Evolutionary conservation across 2,329 filamentous ascomycete genomes (phyloP).

Genomic region (Myriosclerotinia scirpicola): DNA sequence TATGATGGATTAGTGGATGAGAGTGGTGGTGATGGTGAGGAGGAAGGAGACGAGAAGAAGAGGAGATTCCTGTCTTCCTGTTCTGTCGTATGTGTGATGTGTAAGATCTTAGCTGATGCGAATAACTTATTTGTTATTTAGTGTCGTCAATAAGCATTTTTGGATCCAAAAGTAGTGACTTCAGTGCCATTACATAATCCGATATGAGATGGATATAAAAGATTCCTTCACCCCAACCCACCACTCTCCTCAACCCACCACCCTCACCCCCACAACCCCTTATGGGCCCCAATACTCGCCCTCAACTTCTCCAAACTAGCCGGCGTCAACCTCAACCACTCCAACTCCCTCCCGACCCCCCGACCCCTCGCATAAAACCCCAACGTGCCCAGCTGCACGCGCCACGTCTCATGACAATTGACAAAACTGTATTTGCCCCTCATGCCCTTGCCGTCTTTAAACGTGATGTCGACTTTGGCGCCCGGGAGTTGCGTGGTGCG

Average conservation of each 20-base stretch:
- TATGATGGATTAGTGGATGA: no score
- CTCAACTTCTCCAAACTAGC: slow-evolving; percentile 16
- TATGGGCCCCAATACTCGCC: not conserved
- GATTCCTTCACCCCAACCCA: no score
- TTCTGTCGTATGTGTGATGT: no score
- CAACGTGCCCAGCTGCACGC: slow-evolving; percentile 6
- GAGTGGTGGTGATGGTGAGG: no score
- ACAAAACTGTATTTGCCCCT: slow-evolving; percentile 21
- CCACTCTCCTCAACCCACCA: not conserved
- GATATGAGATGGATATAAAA: no score
- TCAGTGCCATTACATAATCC: no score
- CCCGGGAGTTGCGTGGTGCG: not conserved
- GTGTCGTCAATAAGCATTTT: no score
- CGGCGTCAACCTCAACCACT: slow-evolving; percentile 7
- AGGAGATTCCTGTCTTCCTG: no score
- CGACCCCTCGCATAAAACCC: slow-evolving; percentile 14
- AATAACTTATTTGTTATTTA: no score
- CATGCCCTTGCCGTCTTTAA: not conserved
- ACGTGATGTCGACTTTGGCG: slow-evolving; percentile 21
- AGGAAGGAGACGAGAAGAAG: no score
- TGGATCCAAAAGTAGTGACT: no score
- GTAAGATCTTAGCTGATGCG: no score
- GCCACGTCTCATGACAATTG: slow-evolving; percentile 4
- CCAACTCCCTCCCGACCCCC: not conserved
- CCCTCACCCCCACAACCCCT: not conserved